Evolutionary conservation across 129 eudicot genomes (phyloP).

Genomic region (Scalesia atractyloides): DNA sequence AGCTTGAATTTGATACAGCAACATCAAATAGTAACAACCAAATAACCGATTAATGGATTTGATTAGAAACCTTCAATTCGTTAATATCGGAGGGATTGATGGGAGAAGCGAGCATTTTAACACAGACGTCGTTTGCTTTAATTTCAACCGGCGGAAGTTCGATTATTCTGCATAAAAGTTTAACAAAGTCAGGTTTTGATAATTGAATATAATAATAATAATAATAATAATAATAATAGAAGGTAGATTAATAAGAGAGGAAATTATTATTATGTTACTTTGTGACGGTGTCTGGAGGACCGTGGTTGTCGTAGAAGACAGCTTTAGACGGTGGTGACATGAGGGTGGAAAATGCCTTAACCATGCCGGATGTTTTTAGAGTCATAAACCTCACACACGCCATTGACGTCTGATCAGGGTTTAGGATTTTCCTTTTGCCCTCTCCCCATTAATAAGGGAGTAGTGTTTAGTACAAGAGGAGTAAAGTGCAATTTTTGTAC

Average conservation of each 20-base stretch:
- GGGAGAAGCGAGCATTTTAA: constrained; percentile 90
- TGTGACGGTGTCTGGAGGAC: constrained; percentile 74
- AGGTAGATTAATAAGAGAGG: neutral
- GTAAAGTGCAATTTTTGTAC: too few species aligned
- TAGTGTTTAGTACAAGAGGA: too few species aligned
- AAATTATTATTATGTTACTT: constrained; percentile 50
- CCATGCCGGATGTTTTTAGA: constrained; percentile 35
- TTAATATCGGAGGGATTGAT: constrained; percentile 94
- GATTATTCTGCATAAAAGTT: constrained; percentile 48
- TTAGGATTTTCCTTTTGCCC: too few species aligned
- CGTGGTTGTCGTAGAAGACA: constrained; percentile 57
- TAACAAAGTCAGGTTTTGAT: neutral
- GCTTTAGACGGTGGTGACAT: constrained; percentile 78
- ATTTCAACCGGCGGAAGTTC: constrained; percentile 70
- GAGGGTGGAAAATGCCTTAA: constrained; percentile 54
- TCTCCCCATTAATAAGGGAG: too few species aligned
- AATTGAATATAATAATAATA: neutral
- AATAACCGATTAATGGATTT: neutral
- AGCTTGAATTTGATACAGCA: neutral
- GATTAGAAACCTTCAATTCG: constrained; percentile 67
- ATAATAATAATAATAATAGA: neutral
- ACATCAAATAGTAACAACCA: neutral
- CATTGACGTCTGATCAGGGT: constrained; percentile 34
- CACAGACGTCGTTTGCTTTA: constrained; percentile 73
- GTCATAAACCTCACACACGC: constrained; percentile 31